Evolutionary conservation across 148 eudicot species (phyloP).

Genomic region (Limonium bicolor): DNA sequence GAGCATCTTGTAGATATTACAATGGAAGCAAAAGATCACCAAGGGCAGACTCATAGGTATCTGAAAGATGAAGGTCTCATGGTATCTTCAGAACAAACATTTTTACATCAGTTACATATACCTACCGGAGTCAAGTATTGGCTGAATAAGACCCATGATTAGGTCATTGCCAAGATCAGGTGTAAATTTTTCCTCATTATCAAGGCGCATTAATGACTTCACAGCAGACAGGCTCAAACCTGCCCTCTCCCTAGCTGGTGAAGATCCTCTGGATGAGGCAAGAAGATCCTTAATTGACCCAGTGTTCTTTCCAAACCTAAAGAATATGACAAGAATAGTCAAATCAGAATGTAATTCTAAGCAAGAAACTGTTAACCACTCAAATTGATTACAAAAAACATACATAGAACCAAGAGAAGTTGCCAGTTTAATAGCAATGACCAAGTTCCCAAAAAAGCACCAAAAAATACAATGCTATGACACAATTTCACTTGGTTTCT

Average conservation of each 20-base stretch:
- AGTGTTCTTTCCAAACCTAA: slow-evolving; percentile 49
- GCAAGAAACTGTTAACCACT: background rate
- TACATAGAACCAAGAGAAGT: too few relatives aligned
- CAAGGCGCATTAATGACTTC: slow-evolving; percentile 64
- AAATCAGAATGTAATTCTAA: background rate
- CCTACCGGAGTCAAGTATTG: slow-evolving; percentile 62
- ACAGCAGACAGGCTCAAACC: slow-evolving; percentile 53
- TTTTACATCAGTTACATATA: slow-evolving; percentile 8
- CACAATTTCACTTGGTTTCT: too few relatives aligned
- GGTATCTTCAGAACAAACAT: background rate
- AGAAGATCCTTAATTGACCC: slow-evolving; percentile 62
- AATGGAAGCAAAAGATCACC: slow-evolving; percentile 55
- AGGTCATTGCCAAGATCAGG: slow-evolving; percentile 53
- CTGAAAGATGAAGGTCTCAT: background rate
- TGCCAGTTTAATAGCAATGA: too few relatives aligned
- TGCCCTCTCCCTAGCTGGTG: slow-evolving; percentile 78
- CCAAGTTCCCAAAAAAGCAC: too few relatives aligned
- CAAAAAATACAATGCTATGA: too few relatives aligned
- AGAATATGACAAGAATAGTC: slow-evolving; percentile 3
- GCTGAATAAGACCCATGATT: slow-evolving; percentile 45
- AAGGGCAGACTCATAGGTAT: slow-evolving; percentile 16
- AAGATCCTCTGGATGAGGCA: slow-evolving; percentile 51
- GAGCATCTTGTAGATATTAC: slow-evolving; percentile 72
- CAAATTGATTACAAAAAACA: background rate
- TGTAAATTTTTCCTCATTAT: slow-evolving; percentile 50